Percentiles rank a stretch among this genome's conserved stretches.
Evolutionary conservation across 805 yeast species (phyloP).

Genomic region (Cyberlindnera mississippiensis): DNA sequence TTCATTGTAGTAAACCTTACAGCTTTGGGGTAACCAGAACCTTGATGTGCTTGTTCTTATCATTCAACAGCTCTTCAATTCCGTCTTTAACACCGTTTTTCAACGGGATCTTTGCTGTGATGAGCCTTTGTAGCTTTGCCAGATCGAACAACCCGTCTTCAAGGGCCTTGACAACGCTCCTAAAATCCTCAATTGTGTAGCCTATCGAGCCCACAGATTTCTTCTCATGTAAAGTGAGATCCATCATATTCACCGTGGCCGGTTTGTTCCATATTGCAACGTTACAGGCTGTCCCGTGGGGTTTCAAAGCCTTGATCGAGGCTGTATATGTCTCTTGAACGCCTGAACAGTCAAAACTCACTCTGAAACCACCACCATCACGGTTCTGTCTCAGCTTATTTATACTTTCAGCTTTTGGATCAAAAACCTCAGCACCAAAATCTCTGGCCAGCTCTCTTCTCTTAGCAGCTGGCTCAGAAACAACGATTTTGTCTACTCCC

Average conservation of each 20-base stretch:
- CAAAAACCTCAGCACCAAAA: conserved; percentile 42
- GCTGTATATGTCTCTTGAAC: conserved; percentile 43
- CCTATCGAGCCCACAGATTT: conserved; percentile 43
- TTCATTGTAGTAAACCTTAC: background rate
- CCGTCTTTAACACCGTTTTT: conserved; percentile 40
- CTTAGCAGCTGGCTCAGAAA: conserved; percentile 56
- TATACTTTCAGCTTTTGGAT: conserved; percentile 36
- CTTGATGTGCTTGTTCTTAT: conserved; percentile 45
- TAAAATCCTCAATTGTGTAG: conserved; percentile 40
- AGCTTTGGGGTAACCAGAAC: conserved; percentile 37
- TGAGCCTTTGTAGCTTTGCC: conserved; percentile 33
- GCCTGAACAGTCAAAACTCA: conserved; percentile 53
- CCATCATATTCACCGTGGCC: conserved; percentile 43
- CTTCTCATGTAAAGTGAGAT: conserved; percentile 40
- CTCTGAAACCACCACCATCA: conserved; percentile 45
- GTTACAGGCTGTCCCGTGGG: conserved; percentile 42
- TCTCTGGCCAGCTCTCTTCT: conserved; percentile 56
- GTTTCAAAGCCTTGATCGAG: conserved; percentile 36
- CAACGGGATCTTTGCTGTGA: conserved; percentile 37
- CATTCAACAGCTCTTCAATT: conserved; percentile 37
- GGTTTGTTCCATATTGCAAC: conserved; percentile 48
- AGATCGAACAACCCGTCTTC: conserved; percentile 34
- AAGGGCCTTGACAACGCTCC: conserved; percentile 39
- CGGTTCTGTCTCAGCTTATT: conserved; percentile 35
- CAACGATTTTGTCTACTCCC: conserved; percentile 46